A percentile compares a stretch with the other conserved stretches of the same genome.
Conservation (phyloP, 345 rosid genomes). For the Eucalyptus guilfoylei region DNA sequence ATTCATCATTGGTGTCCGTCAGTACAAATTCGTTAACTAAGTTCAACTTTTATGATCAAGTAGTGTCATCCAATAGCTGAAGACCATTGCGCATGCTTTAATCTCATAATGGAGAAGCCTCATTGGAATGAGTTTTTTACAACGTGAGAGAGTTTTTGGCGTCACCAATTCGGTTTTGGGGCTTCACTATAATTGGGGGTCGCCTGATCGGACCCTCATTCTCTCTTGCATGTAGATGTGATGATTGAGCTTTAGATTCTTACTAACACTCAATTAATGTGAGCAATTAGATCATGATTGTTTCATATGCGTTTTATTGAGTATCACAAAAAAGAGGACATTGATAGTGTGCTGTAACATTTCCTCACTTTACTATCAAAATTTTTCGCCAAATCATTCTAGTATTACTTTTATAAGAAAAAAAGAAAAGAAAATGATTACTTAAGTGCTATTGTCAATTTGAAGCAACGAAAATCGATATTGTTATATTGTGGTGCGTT, state of each 20-base stretch:
- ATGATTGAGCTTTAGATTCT: neutral
- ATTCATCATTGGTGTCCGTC: neutral
- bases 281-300: neutral
- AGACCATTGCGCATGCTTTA: neutral
- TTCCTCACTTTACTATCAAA: neutral
- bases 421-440: no score
- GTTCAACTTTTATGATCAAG: neutral
- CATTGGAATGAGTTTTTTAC: neutral
- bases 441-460: no score
- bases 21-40: neutral
- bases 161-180: neutral
- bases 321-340: neutral
- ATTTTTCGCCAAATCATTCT: fast-evolving
- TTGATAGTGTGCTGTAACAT: no score
- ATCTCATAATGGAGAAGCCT: neutral
- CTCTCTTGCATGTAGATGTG: neutral
- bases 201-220: neutral
- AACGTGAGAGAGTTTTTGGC: neutral
- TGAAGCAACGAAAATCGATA: no score
- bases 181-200: neutral
- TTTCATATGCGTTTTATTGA: neutral
- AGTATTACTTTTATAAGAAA: no score
- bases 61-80: neutral
- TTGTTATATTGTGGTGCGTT: neutral
- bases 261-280: neutral